Evolutionary conservation across 2,329 filamentous ascomycete genomes (phyloP).

Genomic region (Aspergillus proliferans): DNA sequence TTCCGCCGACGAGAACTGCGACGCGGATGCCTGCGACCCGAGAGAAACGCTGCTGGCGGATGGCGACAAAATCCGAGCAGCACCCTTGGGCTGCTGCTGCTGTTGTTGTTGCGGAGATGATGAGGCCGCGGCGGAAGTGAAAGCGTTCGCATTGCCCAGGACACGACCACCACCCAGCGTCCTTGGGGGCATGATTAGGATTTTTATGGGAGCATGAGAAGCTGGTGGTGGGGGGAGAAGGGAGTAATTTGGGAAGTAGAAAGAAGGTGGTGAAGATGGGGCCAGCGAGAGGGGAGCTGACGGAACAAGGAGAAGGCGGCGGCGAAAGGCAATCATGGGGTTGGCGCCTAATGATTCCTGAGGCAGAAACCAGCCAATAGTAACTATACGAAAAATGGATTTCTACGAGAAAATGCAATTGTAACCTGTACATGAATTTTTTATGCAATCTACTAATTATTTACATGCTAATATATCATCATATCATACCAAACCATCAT

Average conservation of each 20-base stretch:
- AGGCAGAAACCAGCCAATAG: not conserved
- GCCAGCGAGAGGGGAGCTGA: not conserved
- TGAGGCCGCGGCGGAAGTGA: constrained; percentile 57
- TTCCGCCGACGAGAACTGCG: constrained; percentile 63
- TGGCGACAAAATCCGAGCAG: constrained; percentile 49
- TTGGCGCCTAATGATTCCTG: not conserved
- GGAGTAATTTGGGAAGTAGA: not conserved
- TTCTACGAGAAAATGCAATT: not conserved
- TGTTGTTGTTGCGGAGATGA: constrained; percentile 37
- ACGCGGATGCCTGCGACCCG: constrained; percentile 67
- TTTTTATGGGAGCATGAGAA: constrained; percentile 34
- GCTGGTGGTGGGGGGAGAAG: constrained; percentile 2
- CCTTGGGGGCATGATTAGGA: constrained; percentile 64
- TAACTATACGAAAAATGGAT: not conserved
- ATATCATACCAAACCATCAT: not conserved
- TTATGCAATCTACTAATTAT: not conserved
- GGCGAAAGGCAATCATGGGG: not conserved
- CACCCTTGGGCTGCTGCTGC: constrained; percentile 20
- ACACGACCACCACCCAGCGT: constrained; percentile 90
- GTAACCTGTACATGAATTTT: not conserved
- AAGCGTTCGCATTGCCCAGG: constrained; percentile 75
- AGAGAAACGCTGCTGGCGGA: constrained; percentile 70
- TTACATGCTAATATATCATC: not conserved
- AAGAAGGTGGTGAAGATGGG: not conserved
- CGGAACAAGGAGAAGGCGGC: not conserved